These are phyloP conservation scores for Aspergillus latus DNA, from an alignment of 2,329 filamentous ascomycete genomes.

Conservation along the genomic window DNA sequence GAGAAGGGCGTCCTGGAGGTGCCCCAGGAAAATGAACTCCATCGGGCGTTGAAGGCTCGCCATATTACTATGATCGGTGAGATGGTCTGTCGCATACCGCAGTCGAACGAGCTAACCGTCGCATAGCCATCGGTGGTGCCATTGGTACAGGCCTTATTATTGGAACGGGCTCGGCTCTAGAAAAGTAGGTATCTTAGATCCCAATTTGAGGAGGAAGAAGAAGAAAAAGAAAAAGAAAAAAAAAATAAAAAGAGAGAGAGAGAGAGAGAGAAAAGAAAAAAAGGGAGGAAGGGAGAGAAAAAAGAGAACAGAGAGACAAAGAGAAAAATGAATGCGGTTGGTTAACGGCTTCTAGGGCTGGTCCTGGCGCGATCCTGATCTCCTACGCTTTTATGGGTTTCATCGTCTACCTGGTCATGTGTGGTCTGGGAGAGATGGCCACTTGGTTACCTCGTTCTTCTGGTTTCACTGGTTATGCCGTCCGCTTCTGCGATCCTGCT, in stretches of 20 bases:
- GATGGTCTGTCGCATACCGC: not conserved
- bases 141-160: constrained; percentile 46
- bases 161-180: constrained; percentile 40
- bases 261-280: too few relatives aligned
- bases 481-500: constrained; percentile 75
- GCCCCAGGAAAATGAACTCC: constrained; percentile 34
- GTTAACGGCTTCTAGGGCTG: constrained; percentile 29
- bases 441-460: constrained; percentile 75
- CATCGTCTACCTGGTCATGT: constrained; percentile 79
- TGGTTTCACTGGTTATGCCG: constrained; percentile 79
- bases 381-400: constrained; percentile 47
- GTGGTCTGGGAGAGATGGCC: constrained; percentile 79
- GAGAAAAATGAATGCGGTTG: not conserved
- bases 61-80: constrained; percentile 47
- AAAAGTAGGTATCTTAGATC: constrained; percentile 27
- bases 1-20: constrained; percentile 29
- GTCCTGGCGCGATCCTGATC: constrained; percentile 45
- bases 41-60: constrained; percentile 43
- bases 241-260: too few relatives aligned
- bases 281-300: too few relatives aligned
- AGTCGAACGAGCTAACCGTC: not conserved
- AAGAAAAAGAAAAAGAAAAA: too few relatives aligned
- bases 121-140: constrained; percentile 42
- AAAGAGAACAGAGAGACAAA: too few relatives aligned
- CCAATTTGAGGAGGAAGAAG: not conserved